A percentile compares a stretch with the other conserved stretches of the same genome.
Conservation (phyloP, 1,284 basidiomycete genomes). For the Inonotus hispidus region DNA sequence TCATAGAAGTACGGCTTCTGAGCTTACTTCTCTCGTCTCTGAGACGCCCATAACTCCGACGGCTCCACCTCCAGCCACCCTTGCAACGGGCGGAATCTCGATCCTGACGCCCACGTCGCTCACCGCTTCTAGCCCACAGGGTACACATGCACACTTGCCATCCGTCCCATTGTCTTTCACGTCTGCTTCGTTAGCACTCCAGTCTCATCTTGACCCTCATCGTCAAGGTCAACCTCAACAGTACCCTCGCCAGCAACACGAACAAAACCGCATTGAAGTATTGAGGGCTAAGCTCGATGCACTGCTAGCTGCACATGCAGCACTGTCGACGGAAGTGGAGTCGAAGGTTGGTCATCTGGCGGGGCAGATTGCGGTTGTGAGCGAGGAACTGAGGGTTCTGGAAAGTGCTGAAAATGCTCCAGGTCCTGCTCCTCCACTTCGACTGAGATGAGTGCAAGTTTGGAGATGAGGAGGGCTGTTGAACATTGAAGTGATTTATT, state of each 20-base stretch:
- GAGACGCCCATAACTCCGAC: not conserved
- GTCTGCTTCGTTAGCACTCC: slow-evolving; percentile 15
- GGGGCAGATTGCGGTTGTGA: no score
- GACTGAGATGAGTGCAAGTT: no score
- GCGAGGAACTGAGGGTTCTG: no score
- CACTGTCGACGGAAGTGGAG: no score
- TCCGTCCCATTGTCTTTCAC: not conserved
- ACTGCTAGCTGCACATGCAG: no score
- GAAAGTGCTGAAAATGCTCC: no score
- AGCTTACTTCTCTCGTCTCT: not conserved
- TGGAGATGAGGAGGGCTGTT: no score
- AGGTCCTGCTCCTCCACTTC: no score
- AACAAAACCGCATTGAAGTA: not conserved
- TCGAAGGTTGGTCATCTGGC: no score
- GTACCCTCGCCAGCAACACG: not conserved
- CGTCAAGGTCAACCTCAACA: slow-evolving; percentile 15
- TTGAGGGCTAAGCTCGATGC: no score
- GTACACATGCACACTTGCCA: not conserved
- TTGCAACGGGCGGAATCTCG: not conserved
- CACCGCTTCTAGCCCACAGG: not conserved
- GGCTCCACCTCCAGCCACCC: not conserved
- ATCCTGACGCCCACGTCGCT: not conserved
- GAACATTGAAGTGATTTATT: no score
- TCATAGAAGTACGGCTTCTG: not conserved
- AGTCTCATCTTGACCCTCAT: slow-evolving; percentile 12